A percentile compares a stretch with the other conserved stretches of the same genome.
Evolutionary conservation across 495 filamentous ascomycete genomes (phyloP).

Genomic region (Staphylotrichum tortipilum): DNA sequence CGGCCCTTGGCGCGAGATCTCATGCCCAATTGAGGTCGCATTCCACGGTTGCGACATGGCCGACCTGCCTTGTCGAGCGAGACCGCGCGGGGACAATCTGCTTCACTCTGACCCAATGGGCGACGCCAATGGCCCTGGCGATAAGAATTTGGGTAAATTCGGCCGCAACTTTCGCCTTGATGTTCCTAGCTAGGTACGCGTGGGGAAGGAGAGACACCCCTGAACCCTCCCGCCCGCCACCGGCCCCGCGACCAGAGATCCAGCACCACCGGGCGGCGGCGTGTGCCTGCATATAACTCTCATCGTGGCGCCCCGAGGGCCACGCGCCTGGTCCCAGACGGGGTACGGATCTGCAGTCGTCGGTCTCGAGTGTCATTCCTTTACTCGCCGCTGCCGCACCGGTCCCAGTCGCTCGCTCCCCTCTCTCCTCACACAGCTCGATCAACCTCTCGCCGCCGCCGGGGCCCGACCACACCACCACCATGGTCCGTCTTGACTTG

Average conservation of each 20-base stretch:
- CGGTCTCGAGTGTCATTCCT: conserved; percentile 6
- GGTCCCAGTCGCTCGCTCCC: conserved; percentile 11
- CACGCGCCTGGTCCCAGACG: background rate
- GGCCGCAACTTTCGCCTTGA: conserved; percentile 15
- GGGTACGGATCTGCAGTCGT: conserved; percentile 2
- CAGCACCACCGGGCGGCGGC: no score
- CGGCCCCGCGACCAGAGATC: no score
- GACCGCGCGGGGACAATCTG: conserved; percentile 7
- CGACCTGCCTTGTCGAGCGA: conserved; percentile 25
- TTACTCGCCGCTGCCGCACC: conserved; percentile 1
- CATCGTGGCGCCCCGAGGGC: conserved; percentile 6
- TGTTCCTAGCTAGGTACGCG: conserved; percentile 3
- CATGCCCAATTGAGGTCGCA: conserved; percentile 17
- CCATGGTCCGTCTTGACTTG: conserved; percentile 21
- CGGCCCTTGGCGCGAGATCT: conserved; percentile 14
- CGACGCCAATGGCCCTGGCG: conserved; percentile 14
- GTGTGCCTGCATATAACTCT: no score
- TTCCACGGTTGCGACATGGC: conserved; percentile 20
- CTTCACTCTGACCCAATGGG: conserved; percentile 16
- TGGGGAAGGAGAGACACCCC: conserved; percentile 2
- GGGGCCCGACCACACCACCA: background rate
- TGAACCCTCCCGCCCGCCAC: conserved; percentile 1
- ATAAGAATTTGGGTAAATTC: conserved; percentile 28
- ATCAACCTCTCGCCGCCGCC: background rate
- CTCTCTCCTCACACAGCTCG: no score